Base-by-base conservation (phyloP, 208 protist species). In the Trypanosoma grayi region DNA sequence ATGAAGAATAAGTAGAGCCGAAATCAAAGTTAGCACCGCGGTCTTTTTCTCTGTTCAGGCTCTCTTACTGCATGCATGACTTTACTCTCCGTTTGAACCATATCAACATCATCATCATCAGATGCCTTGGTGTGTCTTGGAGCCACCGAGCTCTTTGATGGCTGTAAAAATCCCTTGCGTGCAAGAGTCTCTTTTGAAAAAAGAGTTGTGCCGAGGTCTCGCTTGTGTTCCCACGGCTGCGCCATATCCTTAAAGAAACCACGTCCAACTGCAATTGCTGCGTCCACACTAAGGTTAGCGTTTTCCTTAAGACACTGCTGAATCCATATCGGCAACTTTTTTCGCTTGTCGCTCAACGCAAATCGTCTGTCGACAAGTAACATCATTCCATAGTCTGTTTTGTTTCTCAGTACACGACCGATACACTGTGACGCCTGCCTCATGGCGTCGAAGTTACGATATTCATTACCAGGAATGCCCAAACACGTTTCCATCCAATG, bases 331-430 rank as follows among this genome's bases (percentile, higher is more conserved):
- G 92, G 92, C 22, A 97, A 75, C 67, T 95, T 97, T 28, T 81
- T 80, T 30, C 93, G 72, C 66, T 99, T 99, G 75, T 99, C 98
- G 24, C 82, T 79, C 27, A 97, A 79, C 24, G 90, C 83, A 74
- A 98, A 99, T 25, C 98, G 80, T 58, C 95, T 90, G 79, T 99
- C 98, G 6, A 99, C 98, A 31, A 99, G 91, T 13, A 99, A 81
- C 97, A 99, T 99, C 63, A 99, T 91, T 13, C 98, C 99, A 71
- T 99, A 99, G 79, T 99, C 99, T 3, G 91, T 97, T 67, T 99
- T 99, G 71, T 98, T 98, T 57, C 99, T 87, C 39, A 99, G 93
- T 46, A 99, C 98, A 46, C 98, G 90, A 0, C 98, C 99, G 11
- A 99, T 97, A 75, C 98, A 99, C 88, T 99, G 98, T n/a, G 97